Base-by-base conservation (phyloP, 2,329 filamentous ascomycete species). In the Talaromyces sp. region DNA sequence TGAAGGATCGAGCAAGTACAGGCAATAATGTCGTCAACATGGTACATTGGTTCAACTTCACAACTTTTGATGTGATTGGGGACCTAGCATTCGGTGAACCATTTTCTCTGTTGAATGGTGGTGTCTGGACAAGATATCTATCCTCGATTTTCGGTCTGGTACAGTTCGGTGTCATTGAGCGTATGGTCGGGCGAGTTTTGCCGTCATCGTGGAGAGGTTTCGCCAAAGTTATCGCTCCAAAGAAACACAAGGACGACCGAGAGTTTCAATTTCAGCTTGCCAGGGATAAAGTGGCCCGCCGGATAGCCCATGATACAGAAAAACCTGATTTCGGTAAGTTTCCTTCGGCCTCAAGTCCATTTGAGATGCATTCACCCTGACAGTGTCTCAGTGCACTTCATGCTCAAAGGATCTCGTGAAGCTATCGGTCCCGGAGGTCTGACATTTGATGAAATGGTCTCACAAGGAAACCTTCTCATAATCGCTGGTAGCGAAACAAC, bases 1-100 rank as follows among this genome's bases (percentile, higher is more conserved):
- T 73, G 2, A 39, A 62, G 13, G 36, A 15, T 4, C 46, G 39
- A 37, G 22, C 17, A 19, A n/a, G 8, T 2, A 60, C 62, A 22
- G 54, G 59, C 2, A 21, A 3, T n/a, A 53, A 3, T 0, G 51
- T 63, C 1, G 61, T 71, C 8, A 65, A 75, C 46, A 65, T 76
- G 58, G 63, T 60, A 2, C 63, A 64, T 5, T 77, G 71, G 69
- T 68, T 66, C 45, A 73, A 73, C 25, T 75, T 63, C 39, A 67
- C 68, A 0, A 71, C 70, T 2, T 77, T 77, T 54, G 74, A 78
- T 55, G 67, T 77, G 25, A 70, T 77, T 48, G 74, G 74, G 0
- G 73, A 77, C 28, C 56, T 78, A 1, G 65, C 69, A 0, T 77
- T 77, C 45, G 74, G 75, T 0, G 70, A 77, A 36, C 56, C 68